Percentiles rank a stretch among this genome's conserved stretches.
phyloP scores from a whole-genome alignment of 805 yeast species.

The Hanseniaspora thailandica region DNA sequence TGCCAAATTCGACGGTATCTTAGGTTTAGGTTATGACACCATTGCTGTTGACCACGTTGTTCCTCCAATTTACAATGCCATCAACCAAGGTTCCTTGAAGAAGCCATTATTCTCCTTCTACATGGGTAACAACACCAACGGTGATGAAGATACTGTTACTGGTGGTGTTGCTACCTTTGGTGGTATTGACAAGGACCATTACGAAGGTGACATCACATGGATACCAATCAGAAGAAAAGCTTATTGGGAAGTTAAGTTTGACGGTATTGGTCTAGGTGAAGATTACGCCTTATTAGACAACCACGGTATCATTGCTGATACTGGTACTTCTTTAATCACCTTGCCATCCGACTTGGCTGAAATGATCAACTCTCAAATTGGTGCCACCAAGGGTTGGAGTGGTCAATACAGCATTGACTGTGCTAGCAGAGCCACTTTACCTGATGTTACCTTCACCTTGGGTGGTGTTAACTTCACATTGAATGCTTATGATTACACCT shows the following conservation, averaged over 20 bases:
- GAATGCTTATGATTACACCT: conserved; percentile 78
- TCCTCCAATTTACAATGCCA: conserved; percentile 89
- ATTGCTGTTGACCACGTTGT: conserved; percentile 81
- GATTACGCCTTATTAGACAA: conserved; percentile 71
- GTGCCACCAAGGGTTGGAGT: conserved; percentile 93
- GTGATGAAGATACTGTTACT: conserved; percentile 47
- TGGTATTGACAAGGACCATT: conserved; percentile 71
- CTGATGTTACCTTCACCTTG: conserved; percentile 83
- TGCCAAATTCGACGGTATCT: conserved; percentile 95
- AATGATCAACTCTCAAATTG: conserved; percentile 86
- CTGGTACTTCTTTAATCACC: conserved; percentile 94
- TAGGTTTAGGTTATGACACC: conserved; percentile 88
- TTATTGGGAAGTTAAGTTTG: conserved; percentile 95
- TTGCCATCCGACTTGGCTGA: conserved; percentile 93
- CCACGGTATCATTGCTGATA: conserved; percentile 96
- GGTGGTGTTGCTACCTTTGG: conserved; percentile 96
- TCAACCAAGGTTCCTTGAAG: conserved; percentile 69
- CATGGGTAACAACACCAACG: conserved; percentile 49
- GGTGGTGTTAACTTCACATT: conserved; percentile 87
- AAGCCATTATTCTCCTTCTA: conserved; percentile 79
- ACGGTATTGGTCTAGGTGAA: conserved; percentile 82
- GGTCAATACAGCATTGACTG: conserved; percentile 95
- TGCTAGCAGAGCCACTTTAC: conserved; percentile 68
- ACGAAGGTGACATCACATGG: conserved; percentile 78
- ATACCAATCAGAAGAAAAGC: conserved; percentile 98